phyloP scores from a whole-genome alignment of 805 yeast species.

The Starmerella lactis-condensi region DNA sequence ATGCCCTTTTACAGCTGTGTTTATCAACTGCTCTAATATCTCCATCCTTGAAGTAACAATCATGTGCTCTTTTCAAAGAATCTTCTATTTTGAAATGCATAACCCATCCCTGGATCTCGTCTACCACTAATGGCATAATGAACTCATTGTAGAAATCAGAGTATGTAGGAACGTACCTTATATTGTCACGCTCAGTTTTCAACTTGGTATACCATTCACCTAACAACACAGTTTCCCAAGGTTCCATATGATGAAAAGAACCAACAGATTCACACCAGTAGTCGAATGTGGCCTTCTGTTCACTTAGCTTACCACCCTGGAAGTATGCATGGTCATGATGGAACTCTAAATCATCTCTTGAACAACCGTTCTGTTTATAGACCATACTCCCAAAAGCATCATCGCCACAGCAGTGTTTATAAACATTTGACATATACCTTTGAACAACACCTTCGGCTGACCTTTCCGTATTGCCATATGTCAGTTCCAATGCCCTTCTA shows the following conservation, averaged over 20 bases:
- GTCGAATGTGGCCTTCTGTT: constrained; percentile 11
- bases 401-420: constrained; percentile 23
- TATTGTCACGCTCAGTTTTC: constrained; percentile 9
- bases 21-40: no score
- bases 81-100: no score
- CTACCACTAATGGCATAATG: constrained; percentile 18
- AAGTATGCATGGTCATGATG: constrained; percentile 13
- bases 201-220: constrained; percentile 17
- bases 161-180: constrained; percentile 9
- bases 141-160: constrained; percentile 21
- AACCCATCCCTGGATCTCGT: constrained; percentile 18
- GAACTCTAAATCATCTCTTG: constrained; percentile 10
- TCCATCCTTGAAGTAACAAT: no score
- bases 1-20: no score
- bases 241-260: constrained; percentile 21
- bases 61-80: no score
- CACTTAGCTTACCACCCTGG: constrained; percentile 21
- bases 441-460: constrained; percentile 6
- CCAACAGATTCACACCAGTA: constrained; percentile 20
- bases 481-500: constrained; percentile 19
- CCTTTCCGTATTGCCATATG: constrained; percentile 15
- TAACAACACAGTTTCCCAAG: constrained; percentile 19
- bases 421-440: constrained; percentile 14
- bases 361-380: not conserved
- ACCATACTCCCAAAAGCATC: not conserved